Evolutionary conservation across 1,139 yeast species (phyloP).

Genomic region (Debaryomyces subglobosus): DNA sequence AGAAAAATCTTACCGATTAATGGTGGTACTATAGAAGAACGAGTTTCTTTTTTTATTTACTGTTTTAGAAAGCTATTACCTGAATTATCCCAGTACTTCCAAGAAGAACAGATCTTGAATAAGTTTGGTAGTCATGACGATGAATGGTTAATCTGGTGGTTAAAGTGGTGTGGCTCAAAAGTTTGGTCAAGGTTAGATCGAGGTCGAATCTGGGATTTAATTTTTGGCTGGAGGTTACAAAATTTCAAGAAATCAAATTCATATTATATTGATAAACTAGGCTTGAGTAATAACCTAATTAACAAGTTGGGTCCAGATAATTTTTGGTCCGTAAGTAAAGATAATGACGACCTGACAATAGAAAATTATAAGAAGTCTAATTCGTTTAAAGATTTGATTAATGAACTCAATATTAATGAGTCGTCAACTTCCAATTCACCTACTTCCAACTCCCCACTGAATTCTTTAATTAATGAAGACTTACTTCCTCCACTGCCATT

Average conservation of each 20-base stretch:
- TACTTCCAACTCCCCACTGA: slow-evolving; percentile 10
- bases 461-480: slow-evolving; percentile 4
- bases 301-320: slow-evolving; percentile 47
- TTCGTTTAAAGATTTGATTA: slow-evolving; percentile 38
- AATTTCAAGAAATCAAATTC: slow-evolving; percentile 35
- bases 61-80: slow-evolving; percentile 68
- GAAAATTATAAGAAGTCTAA: slow-evolving; percentile 18
- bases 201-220: slow-evolving; percentile 86
- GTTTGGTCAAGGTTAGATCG: slow-evolving; percentile 82
- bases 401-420: slow-evolving; percentile 25
- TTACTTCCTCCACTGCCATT: slow-evolving; percentile 11
- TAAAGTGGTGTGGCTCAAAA: slow-evolving; percentile 89
- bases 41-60: slow-evolving; percentile 73
- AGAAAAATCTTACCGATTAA: slow-evolving; percentile 50
- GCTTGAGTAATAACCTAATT: slow-evolving; percentile 24
- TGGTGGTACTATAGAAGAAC: slow-evolving; percentile 71
- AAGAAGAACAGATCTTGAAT: slow-evolving; percentile 76
- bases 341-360: slow-evolving; percentile 15
- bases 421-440: slow-evolving; percentile 15
- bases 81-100: slow-evolving; percentile 74
- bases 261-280: slow-evolving; percentile 39
- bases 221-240: slow-evolving; percentile 75
- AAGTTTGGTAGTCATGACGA: slow-evolving; percentile 69
- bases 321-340: slow-evolving; percentile 39
- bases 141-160: slow-evolving; percentile 95